A percentile compares a stretch with the other conserved stretches of the same genome.
Conservation (phyloP, 768 basidiomycete species). For the Daedalea quercina region DNA sequence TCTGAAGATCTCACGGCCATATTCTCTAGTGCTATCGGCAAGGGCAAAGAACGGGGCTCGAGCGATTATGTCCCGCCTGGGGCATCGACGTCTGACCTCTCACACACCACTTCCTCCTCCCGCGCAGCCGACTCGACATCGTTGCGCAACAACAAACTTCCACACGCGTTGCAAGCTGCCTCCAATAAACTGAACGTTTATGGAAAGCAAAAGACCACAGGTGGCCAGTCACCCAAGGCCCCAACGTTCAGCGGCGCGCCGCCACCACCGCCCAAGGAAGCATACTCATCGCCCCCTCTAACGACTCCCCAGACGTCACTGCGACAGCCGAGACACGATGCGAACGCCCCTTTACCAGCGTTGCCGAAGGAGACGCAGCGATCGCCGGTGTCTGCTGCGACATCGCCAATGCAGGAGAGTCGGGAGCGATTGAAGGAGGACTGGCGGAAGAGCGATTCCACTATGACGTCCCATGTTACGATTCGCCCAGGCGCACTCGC, state of each 20-base stretch:
- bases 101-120: background rate
- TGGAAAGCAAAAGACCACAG: conserved; percentile 25
- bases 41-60: conserved; percentile 9
- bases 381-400: conserved; percentile 3
- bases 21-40: conserved; percentile 15
- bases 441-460: conserved; percentile 80
- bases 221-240: background rate
- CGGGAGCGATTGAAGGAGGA: conserved; percentile 51
- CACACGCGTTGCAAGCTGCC: conserved; percentile 28
- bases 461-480: conserved; percentile 64
- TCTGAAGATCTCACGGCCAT: conserved; percentile 37
- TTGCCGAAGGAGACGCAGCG: conserved; percentile 1
- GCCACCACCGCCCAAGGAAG: conserved; percentile 18
- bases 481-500: conserved; percentile 47
- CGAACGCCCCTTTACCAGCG: background rate
- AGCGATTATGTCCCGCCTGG: background rate
- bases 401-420: conserved; percentile 7
- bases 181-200: conserved; percentile 34
- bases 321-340: background rate
- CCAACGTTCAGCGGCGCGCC: conserved; percentile 12
- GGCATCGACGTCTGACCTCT: conserved; percentile 12
- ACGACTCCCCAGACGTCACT: background rate
- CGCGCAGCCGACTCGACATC: background rate
- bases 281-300: background rate
- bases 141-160: conserved; percentile 7